A percentile compares a stretch with the other conserved stretches of the same genome.
These are phyloP conservation scores for Trichophyton equinum DNA, from an alignment of 2,329 filamentous ascomycete species.

Conservation along the genomic window DNA sequence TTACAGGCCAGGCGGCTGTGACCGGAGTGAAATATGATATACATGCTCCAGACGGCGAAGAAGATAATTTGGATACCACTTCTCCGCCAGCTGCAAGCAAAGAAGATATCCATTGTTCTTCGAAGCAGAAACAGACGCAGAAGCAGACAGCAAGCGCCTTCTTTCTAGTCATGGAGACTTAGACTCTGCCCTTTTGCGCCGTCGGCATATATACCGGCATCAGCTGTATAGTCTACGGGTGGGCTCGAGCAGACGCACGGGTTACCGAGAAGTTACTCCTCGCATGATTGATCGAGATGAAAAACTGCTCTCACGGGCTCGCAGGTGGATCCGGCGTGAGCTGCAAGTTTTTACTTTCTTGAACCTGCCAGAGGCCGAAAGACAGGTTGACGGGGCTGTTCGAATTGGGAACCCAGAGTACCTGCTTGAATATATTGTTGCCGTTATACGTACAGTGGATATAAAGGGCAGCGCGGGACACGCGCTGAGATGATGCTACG, in stretches of 20 bases:
- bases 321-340: constrained; percentile 72
- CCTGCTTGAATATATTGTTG: constrained; percentile 71
- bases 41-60: constrained; percentile 38
- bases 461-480: constrained; percentile 65
- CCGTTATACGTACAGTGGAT: constrained; percentile 71
- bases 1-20: constrained; percentile 40
- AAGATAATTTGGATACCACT: constrained; percentile 47
- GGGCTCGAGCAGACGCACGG: constrained; percentile 65
- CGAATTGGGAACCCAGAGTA: constrained; percentile 61
- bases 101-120: not conserved
- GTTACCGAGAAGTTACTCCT: constrained; percentile 62
- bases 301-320: constrained; percentile 60
- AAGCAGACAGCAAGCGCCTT: not conserved
- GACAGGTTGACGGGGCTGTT: not conserved
- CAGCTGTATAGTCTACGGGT: constrained; percentile 68
- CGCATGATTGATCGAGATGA: constrained; percentile 50
- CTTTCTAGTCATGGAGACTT: not conserved
- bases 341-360: constrained; percentile 65
- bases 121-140: not conserved
- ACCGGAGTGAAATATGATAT: constrained; percentile 55
- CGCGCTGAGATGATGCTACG: constrained; percentile 67
- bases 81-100: not conserved
- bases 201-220: constrained; percentile 60
- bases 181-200: constrained; percentile 19
- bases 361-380: constrained; percentile 5